phyloP scores from a whole-genome alignment of 1,139 yeast genomes.

The Saccharomycopsis phalli region DNA sequence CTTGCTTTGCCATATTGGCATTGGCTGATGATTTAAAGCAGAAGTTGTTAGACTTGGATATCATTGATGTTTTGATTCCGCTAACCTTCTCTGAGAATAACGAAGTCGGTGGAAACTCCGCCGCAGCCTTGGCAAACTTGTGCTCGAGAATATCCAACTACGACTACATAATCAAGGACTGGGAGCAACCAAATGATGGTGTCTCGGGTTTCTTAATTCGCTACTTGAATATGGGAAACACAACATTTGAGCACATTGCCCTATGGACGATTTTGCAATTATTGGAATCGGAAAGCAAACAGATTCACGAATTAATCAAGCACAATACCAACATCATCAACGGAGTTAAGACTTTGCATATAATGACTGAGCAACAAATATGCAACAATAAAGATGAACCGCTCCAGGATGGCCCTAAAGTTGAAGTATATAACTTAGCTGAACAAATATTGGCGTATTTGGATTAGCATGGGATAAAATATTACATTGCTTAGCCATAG shows the following conservation, averaged over 20 bases:
- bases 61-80: conserved; percentile 84
- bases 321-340: conserved; percentile 48
- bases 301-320: conserved; percentile 56
- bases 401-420: conserved; percentile 46
- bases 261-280: conserved; percentile 94
- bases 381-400: conserved; percentile 29
- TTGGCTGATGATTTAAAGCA: conserved; percentile 91
- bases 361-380: conserved; percentile 21
- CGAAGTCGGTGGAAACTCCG: conserved; percentile 97
- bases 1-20: conserved; percentile 94
- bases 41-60: conserved; percentile 73
- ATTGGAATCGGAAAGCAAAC: conserved; percentile 75
- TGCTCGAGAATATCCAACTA: conserved; percentile 86
- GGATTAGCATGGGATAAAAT: conserved; percentile 9
- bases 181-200: conserved; percentile 80
- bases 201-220: conserved; percentile 75
- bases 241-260: conserved; percentile 98
- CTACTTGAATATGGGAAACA: conserved; percentile 75
- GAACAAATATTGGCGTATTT: conserved; percentile 49
- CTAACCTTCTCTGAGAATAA: conserved; percentile 81
- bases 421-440: conserved; percentile 67
- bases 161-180: conserved; percentile 66
- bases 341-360: conserved; percentile 42
- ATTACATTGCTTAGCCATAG: too few relatives aligned
- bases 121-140: conserved; percentile 94